A percentile compares a stretch with the other conserved stretches of the same genome.
phyloP scores from a whole-genome alignment of 441 rosid genomes.

The Arabidopsis lyrata region DNA sequence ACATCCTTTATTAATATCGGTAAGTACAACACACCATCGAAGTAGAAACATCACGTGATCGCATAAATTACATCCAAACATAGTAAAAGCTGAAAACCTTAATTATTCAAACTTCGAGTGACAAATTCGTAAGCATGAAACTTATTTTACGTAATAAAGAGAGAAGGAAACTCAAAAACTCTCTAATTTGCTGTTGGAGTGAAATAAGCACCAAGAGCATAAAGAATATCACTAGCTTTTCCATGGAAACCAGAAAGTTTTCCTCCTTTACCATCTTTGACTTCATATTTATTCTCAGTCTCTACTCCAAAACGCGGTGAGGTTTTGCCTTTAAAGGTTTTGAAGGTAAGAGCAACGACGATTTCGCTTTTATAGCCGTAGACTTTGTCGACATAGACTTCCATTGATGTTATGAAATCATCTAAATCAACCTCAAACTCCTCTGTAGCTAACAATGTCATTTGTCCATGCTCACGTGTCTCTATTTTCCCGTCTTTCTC shows the following conservation, averaged over 20 bases:
- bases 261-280: neutral
- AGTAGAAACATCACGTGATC: neutral
- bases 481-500: neutral
- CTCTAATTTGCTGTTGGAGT: neutral
- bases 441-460: neutral
- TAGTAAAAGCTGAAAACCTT: neutral
- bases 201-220: constrained; percentile 10
- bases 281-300: neutral
- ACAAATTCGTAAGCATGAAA: neutral
- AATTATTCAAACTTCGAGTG: neutral
- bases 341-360: neutral
- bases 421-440: neutral
- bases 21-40: neutral
- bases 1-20: neutral
- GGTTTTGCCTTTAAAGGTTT: constrained; percentile 9
- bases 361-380: neutral
- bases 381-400: neutral
- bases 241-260: constrained; percentile 4
- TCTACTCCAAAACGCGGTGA: neutral
- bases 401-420: neutral
- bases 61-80: neutral
- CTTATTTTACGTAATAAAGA: neutral
- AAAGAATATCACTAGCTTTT: neutral
- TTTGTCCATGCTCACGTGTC: neutral
- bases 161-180: neutral